Evolutionary conservation across 768 basidiomycete genomes (phyloP).

Genomic region (Suillus spraguei): DNA sequence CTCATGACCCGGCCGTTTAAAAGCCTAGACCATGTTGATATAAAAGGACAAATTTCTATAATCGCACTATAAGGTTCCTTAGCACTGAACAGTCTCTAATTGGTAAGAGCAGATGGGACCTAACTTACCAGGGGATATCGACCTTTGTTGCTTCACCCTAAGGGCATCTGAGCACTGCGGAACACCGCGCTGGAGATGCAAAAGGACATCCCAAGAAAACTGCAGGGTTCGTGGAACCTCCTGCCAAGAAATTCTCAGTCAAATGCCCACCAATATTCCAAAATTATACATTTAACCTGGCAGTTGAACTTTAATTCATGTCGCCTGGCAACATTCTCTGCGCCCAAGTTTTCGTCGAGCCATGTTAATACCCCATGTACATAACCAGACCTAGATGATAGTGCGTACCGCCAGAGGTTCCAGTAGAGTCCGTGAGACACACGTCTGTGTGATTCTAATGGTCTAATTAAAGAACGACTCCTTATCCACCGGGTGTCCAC

Average conservation of each 20-base stretch:
- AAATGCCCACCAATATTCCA: not conserved
- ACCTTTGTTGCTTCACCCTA: not conserved
- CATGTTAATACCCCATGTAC: conserved; percentile 55
- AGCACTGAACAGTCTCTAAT: not conserved
- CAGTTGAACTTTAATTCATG: not conserved
- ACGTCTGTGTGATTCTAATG: conserved; percentile 32
- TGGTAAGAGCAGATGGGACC: not conserved
- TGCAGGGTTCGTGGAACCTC: not conserved
- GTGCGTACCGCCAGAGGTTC: conserved; percentile 56
- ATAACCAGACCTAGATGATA: conserved; percentile 40
- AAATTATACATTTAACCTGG: not conserved
- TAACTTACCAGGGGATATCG: not conserved
- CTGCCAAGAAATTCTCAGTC: not conserved
- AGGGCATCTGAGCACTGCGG: not conserved
- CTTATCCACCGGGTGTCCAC: not conserved
- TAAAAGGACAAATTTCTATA: not conserved
- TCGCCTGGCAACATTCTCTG: not conserved
- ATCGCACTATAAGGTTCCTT: not conserved
- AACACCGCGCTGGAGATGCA: not conserved
- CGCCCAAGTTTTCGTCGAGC: conserved; percentile 38
- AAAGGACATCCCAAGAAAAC: not conserved
- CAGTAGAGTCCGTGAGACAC: conserved; percentile 40
- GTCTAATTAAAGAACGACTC: not conserved
- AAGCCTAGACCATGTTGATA: not conserved
- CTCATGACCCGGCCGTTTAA: not conserved